These are phyloP conservation scores for Flaveria floridana DNA, from an alignment of 140 eudicot genomes.

Conservation along the genomic window DNA sequence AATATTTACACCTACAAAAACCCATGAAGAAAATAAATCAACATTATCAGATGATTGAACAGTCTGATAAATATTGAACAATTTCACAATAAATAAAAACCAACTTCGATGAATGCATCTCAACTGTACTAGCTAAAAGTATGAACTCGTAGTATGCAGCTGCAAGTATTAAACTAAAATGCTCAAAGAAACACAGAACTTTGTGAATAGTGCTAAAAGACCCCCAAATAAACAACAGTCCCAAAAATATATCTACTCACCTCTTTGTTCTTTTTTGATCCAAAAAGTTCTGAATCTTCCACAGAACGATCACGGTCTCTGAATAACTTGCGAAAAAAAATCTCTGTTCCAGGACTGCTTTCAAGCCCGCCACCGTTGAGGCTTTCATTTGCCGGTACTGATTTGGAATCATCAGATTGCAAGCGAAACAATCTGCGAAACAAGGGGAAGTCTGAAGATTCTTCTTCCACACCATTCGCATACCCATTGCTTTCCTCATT, in stretches of 20 bases:
- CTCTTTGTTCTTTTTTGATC: constrained; percentile 74
- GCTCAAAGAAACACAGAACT: neutral
- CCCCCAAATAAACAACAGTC: neutral
- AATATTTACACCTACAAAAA: neutral
- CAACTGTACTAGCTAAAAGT: neutral
- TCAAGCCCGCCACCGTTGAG: constrained; percentile 53
- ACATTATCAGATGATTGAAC: constrained; percentile 3
- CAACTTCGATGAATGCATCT: neutral
- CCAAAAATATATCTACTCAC: constrained; percentile 39
- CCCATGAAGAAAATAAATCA: constrained; percentile 3
- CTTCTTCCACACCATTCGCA: constrained; percentile 76
- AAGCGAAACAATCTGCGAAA: constrained; percentile 79
- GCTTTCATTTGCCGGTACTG: constrained; percentile 45
- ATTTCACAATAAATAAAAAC: neutral
- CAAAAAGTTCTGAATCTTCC: constrained; percentile 91
- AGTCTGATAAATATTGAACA: neutral
- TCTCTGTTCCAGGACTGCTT: constrained; percentile 98
- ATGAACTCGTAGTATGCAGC: neutral
- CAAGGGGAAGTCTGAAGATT: constrained; percentile 68
- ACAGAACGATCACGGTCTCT: constrained; percentile 94
- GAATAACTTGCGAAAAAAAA: constrained; percentile 79
- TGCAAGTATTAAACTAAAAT: constrained; percentile 11
- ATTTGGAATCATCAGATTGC: constrained; percentile 78
- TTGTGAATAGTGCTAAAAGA: constrained; percentile 6
- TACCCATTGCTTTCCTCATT: constrained; percentile 59